These are phyloP conservation scores for Microdochium paspali DNA, from an alignment of 2,329 filamentous ascomycete species.

Conservation along the genomic window DNA sequence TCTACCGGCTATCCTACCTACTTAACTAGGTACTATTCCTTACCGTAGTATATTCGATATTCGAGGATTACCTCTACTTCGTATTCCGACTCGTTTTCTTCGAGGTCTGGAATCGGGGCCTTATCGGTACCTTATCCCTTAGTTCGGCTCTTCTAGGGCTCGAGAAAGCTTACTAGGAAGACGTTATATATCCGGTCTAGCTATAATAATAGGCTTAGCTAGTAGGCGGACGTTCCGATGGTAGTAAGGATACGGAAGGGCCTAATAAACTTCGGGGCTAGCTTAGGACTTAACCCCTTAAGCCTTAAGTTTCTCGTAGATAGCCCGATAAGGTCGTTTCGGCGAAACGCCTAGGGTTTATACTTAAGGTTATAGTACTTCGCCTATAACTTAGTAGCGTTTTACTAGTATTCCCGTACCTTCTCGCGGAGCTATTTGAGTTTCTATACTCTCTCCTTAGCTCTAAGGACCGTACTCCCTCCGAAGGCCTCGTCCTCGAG, in stretches of 20 bases:
- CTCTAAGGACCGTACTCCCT: background rate
- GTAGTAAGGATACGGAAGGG: slow-evolving; percentile 1
- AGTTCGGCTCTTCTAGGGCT: background rate
- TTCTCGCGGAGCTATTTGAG: background rate
- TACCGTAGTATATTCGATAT: background rate
- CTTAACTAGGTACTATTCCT: slow-evolving; percentile 1
- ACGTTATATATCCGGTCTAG: background rate
- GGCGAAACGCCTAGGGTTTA: slow-evolving; percentile 1
- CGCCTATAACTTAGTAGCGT: too few relatives aligned
- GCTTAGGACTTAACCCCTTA: slow-evolving; percentile 2
- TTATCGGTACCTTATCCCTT: background rate
- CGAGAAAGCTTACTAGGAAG: too few relatives aligned
- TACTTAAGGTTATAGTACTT: too few relatives aligned
- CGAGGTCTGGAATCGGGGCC: background rate
- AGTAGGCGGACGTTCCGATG: background rate
- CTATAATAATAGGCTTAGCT: background rate
- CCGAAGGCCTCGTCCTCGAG: background rate
- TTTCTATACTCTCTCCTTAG: background rate
- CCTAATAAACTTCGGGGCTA: slow-evolving; percentile 1
- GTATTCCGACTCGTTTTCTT: slow-evolving; percentile 1
- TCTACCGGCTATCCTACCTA: slow-evolving; percentile 1
- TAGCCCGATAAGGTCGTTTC: slow-evolving; percentile 5
- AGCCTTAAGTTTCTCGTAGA: slow-evolving; percentile 3
- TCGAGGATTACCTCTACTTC: slow-evolving; percentile 2
- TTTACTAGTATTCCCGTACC: too few relatives aligned